Evolutionary conservation across 176 grass and related monocot genomes (phyloP).

Genomic region (Carex cristatella): DNA sequence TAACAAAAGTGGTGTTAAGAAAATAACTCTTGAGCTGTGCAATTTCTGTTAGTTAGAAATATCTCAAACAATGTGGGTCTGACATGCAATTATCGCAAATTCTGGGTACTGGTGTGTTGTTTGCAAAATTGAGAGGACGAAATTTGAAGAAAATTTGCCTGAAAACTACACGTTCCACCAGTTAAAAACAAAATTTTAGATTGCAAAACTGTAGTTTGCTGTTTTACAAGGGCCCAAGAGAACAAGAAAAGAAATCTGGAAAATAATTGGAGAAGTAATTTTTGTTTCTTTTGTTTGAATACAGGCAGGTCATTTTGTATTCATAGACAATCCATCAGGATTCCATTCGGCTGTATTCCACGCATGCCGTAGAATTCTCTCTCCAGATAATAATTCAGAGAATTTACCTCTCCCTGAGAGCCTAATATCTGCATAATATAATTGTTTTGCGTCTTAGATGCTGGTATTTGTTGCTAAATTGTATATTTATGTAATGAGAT

Average conservation of each 20-base stretch:
- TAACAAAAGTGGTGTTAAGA: background rate
- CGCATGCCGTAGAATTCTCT: constrained; percentile 67
- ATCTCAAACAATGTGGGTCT: background rate
- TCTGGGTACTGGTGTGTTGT: background rate
- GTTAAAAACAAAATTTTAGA: background rate
- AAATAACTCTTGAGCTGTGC: background rate
- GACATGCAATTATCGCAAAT: background rate
- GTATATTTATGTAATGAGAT: background rate
- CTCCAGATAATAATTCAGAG: constrained; percentile 30
- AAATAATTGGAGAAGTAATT: background rate
- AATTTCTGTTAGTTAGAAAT: background rate
- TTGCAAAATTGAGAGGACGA: background rate
- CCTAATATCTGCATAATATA: constrained; percentile 46
- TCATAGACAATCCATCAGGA: constrained; percentile 81
- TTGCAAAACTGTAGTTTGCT: background rate
- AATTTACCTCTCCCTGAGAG: constrained; percentile 43
- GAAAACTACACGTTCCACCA: background rate
- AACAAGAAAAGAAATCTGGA: background rate
- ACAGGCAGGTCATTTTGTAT: constrained; percentile 88
- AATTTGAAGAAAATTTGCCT: background rate
- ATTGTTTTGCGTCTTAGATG: background rate
- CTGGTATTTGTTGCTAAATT: constrained; percentile 8
- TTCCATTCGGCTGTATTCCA: constrained; percentile 76
- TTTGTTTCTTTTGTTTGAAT: background rate
- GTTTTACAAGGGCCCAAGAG: background rate